Evolutionary conservation across 1,284 basidiomycete genomes (phyloP).

Genomic region (Spongispora temasekensis): DNA sequence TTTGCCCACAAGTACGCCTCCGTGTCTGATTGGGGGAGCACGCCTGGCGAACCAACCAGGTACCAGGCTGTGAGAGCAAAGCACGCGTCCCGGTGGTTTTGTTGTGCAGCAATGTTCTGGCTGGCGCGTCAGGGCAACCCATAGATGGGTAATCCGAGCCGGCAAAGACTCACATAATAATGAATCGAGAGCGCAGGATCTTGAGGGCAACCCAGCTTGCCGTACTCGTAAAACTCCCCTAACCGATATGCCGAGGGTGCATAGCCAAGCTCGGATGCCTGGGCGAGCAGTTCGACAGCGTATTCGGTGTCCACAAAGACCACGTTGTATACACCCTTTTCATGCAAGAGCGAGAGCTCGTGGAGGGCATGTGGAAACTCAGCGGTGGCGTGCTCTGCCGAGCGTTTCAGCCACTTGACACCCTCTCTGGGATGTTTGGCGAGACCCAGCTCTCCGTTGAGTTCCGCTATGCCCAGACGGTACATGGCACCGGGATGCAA

Average conservation of each 20-base stretch:
- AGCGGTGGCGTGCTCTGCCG: conserved; percentile 90
- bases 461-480: conserved; percentile 92
- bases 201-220: conserved; percentile 98
- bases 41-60: conserved; percentile 95
- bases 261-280: conserved; percentile 94
- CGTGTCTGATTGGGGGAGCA: conserved; percentile 96
- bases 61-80: conserved; percentile 99
- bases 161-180: conserved; percentile 79
- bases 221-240: conserved; percentile 99
- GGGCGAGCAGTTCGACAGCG: conserved; percentile 90
- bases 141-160: background rate
- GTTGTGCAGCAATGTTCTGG: conserved; percentile 97
- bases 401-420: conserved; percentile 97
- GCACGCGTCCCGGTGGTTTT: conserved; percentile 95
- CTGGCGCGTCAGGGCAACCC: conserved; percentile 13
- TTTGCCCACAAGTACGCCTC: conserved; percentile 96
- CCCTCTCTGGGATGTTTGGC: conserved; percentile 91
- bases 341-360: conserved; percentile 93
- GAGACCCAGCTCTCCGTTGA: conserved; percentile 93
- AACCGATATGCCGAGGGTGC: conserved; percentile 95
- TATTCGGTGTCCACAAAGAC: conserved; percentile 97
- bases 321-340: conserved; percentile 95
- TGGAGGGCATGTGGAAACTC: conserved; percentile 97
- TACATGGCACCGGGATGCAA: conserved; percentile 96
- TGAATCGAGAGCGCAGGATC: conserved; percentile 97